Base-by-base conservation (phyloP, 2,329 filamentous ascomycete species). In the Scedosporium dehoogii region DNA sequence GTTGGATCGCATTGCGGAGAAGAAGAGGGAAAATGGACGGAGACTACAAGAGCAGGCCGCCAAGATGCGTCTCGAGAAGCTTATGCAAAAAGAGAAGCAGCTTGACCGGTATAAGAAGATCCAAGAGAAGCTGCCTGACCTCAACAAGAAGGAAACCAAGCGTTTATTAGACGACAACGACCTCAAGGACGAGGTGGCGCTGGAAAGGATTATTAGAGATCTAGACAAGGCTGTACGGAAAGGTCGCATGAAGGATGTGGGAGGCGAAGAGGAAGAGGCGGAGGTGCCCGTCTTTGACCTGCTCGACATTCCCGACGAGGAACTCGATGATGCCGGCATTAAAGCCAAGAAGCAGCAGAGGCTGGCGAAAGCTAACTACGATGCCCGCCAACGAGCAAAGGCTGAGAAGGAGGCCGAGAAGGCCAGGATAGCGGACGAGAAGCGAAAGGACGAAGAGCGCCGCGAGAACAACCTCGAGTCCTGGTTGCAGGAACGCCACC, bases 71-170 rank as follows among this genome's bases (percentile, higher is more conserved):
- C 78, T 99, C 0, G 94, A 99, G 67, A 96, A 96, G 69, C 80
- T 99, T 57, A 91, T 97, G 72, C 90, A 90, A 70, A 99, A 99
- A 74, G 94, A 99, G 75, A 87, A 96, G 71, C 92, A 97, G 72
- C 78, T 97, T 1, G 92, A 96, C 68, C 97, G 96, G 74, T 97
- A 92, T 79, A 92, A 91, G 71, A 85, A 91, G 64, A 77, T 99
- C 3, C 91, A 96, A 70, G 74, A 79, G 41, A 85, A 85, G 66
- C 79, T 97, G 9, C 82, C 81, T 1, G 85, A 88, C 25, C 85
- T 90, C 67, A 92, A 87, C 55, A 99, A 97, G 76, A 97, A 97
- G 74, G 94, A 97, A 71, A 87, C 86, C 2, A 89, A 90, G 70
- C 86, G 91, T 0, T 80, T 97, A 18, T 81, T 99, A 0, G 94